phyloP scores from a whole-genome alignment of 768 basidiomycete species.

The Mycena capillaripes region DNA sequence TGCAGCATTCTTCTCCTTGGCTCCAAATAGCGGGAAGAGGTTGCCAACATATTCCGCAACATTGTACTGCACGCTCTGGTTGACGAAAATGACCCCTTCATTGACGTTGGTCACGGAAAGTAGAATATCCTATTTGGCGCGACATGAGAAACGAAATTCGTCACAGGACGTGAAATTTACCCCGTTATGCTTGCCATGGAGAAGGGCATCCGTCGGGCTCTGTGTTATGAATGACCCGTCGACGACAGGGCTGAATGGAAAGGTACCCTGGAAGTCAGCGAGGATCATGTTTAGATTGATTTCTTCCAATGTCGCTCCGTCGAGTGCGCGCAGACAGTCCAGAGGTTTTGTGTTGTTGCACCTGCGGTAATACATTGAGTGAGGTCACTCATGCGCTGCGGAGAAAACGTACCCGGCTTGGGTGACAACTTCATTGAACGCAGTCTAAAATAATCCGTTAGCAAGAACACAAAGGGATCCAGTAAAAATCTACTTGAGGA shows the following conservation, averaged over 20 bases:
- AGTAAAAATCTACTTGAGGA: conserved; percentile 26
- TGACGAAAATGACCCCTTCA: conserved; percentile 43
- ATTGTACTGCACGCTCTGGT: conserved; percentile 17
- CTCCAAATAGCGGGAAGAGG: conserved; percentile 37
- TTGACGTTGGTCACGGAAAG: conserved; percentile 42
- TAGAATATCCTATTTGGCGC: conserved; percentile 24
- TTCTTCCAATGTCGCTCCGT: conserved; percentile 31
- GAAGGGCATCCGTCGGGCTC: conserved; percentile 44
- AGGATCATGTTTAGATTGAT: conserved; percentile 34
- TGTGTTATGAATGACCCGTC: conserved; percentile 50
- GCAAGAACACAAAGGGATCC: not conserved
- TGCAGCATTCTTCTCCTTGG: conserved; percentile 2
- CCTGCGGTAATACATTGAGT: not conserved
- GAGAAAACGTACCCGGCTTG: not conserved
- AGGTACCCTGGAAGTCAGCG: conserved; percentile 41
- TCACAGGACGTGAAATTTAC: not conserved
- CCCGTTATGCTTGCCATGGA: not conserved
- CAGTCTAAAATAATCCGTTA: not conserved
- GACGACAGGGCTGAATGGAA: conserved; percentile 44
- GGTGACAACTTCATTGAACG: conserved; percentile 12
- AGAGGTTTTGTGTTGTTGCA: not conserved
- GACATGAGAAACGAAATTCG: not conserved
- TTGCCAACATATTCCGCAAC: conserved; percentile 37
- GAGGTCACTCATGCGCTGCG: not conserved
- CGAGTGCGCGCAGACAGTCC: conserved; percentile 13